Evolutionary conservation across 441 rosid species (phyloP).

Genomic region (Sinapis alba): DNA sequence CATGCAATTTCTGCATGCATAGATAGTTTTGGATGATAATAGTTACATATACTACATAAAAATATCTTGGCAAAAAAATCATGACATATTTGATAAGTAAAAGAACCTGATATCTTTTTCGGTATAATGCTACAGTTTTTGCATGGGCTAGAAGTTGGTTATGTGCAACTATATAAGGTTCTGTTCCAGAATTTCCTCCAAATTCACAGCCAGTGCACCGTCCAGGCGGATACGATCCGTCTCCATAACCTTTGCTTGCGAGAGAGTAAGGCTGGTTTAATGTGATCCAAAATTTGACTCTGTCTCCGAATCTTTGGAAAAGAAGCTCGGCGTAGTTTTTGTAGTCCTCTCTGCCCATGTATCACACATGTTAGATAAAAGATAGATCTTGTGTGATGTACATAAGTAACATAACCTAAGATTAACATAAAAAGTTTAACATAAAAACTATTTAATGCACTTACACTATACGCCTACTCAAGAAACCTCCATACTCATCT

Average conservation of each 20-base stretch:
- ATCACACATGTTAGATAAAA: background rate
- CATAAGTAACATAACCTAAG: background rate
- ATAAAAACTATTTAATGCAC: background rate
- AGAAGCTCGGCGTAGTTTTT: background rate
- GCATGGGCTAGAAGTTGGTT: background rate
- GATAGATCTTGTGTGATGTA: background rate
- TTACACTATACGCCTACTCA: background rate
- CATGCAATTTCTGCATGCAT: background rate
- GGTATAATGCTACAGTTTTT: background rate
- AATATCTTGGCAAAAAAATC: background rate
- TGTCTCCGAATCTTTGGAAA: background rate
- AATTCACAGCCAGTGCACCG: background rate
- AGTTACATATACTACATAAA: background rate
- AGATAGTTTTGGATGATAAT: background rate
- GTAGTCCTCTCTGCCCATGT: background rate
- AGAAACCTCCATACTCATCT: background rate
- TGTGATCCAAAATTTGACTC: background rate
- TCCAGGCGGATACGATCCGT: background rate
- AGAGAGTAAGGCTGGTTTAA: background rate
- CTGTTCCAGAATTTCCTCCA: background rate
- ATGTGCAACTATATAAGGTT: background rate
- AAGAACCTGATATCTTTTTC: background rate
- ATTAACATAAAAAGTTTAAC: background rate
- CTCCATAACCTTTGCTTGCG: background rate
- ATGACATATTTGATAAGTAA: background rate